phyloP scores from a whole-genome alignment of 179 eudicot genomes.

The Carnegiea gigantea region DNA sequence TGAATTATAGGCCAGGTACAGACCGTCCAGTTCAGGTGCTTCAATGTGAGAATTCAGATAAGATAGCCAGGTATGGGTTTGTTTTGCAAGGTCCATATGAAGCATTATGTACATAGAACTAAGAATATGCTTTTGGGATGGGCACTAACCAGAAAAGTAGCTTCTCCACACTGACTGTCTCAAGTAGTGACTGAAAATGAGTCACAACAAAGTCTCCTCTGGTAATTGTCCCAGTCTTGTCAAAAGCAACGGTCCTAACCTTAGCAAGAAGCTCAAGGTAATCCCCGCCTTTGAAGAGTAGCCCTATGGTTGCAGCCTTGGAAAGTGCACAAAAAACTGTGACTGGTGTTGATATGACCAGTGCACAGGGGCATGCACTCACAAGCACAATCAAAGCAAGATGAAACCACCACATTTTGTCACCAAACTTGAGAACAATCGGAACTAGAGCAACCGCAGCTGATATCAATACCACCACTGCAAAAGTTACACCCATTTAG shows the following conservation, averaged over 20 bases:
- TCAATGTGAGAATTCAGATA: too few species aligned
- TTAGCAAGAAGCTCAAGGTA: conserved; percentile 65
- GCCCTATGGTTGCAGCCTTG: conserved; percentile 69
- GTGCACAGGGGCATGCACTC: conserved; percentile 90
- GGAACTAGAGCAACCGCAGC: conserved; percentile 53
- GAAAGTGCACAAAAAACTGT: conserved; percentile 79
- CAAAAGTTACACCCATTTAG: conserved; percentile 6
- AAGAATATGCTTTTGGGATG: neutral
- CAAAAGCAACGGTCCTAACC: conserved; percentile 66
- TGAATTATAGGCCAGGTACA: too few species aligned
- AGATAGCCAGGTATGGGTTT: too few species aligned
- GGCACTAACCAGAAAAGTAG: conserved; percentile 64
- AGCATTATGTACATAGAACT: too few species aligned
- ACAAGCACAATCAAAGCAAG: conserved; percentile 66
- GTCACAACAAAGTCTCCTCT: conserved; percentile 64
- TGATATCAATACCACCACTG: conserved; percentile 57
- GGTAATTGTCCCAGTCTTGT: conserved; percentile 88
- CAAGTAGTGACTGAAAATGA: conserved; percentile 46
- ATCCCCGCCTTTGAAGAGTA: conserved; percentile 81
- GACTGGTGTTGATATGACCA: conserved; percentile 80
- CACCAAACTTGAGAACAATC: conserved; percentile 31
- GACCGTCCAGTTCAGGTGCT: too few species aligned
- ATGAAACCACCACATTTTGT: conserved; percentile 51
- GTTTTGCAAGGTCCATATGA: too few species aligned
- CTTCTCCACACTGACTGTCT: conserved; percentile 39